phyloP scores from a whole-genome alignment of 345 rosid genomes.

The Ceriops decandra region DNA sequence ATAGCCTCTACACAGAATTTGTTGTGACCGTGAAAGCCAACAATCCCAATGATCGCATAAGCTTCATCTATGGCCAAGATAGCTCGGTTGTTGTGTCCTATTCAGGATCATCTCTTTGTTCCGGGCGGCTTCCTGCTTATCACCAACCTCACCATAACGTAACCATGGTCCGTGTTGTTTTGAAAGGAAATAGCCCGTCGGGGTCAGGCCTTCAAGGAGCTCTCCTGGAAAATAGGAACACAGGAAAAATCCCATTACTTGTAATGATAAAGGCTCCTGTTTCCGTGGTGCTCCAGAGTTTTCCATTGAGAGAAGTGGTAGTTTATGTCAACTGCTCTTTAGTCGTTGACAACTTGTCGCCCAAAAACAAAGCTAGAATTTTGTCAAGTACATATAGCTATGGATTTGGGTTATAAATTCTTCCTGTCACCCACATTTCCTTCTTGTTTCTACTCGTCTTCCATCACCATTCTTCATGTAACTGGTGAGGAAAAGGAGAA shows the following conservation, averaged over 20 bases:
- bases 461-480: neutral
- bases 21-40: constrained; percentile 36
- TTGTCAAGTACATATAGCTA: constrained; percentile 31
- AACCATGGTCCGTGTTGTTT: constrained; percentile 21
- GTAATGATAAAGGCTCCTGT: constrained; percentile 38
- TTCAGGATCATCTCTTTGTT: constrained; percentile 29
- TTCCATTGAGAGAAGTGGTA: constrained; percentile 30
- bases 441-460: neutral
- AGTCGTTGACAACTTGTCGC: constrained; percentile 45
- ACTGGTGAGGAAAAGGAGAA: neutral
- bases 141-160: constrained; percentile 33
- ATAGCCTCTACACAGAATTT: constrained; percentile 37
- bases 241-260: constrained; percentile 42
- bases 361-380: constrained; percentile 24
- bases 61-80: constrained; percentile 36
- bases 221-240: constrained; percentile 21
- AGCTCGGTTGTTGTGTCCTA: constrained; percentile 36
- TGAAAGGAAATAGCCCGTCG: constrained; percentile 40
- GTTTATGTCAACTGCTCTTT: constrained; percentile 34
- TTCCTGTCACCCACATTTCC: no score
- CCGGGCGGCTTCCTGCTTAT: constrained; percentile 42
- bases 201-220: constrained; percentile 35
- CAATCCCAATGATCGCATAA: constrained; percentile 37
- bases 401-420: constrained; percentile 10
- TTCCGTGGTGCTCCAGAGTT: constrained; percentile 21